Evolutionary conservation across 306 rosid species (phyloP).

Genomic region (Albizia julibrissin): DNA sequence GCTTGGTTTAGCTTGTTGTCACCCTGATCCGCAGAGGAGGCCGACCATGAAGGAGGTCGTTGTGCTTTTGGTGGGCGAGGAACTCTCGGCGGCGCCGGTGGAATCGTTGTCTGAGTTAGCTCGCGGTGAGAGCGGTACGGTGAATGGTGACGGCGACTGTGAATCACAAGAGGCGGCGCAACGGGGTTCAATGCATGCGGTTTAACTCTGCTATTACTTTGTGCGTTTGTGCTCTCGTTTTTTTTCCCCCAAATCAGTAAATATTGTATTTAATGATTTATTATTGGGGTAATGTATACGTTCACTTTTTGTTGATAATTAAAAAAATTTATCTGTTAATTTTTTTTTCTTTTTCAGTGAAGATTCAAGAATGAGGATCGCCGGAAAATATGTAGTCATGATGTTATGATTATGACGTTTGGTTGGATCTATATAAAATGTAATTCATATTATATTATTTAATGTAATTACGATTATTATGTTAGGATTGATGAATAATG

Average conservation of each 20-base stretch:
- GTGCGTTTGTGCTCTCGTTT: background rate
- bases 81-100: conserved; percentile 41
- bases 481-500: no score
- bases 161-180: conserved; percentile 25
- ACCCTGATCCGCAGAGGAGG: conserved; percentile 75
- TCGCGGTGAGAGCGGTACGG: conserved; percentile 16
- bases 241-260: background rate
- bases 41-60: conserved; percentile 85
- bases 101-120: conserved; percentile 54
- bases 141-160: background rate
- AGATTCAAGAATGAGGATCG: background rate
- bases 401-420: no score
- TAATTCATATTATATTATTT: no score
- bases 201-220: conserved; percentile 30
- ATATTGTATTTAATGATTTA: background rate
- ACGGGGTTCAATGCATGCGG: background rate
- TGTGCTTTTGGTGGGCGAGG: conserved; percentile 59
- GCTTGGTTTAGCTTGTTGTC: conserved; percentile 91
- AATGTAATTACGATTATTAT: no score
- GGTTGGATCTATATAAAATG: no score
- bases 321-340: background rate
- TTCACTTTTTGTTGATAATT: background rate
- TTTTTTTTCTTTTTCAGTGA: background rate
- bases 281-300: background rate
- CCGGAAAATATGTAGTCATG: no score